Evolutionary conservation across 2,329 filamentous ascomycete species (phyloP).

Genomic region (Tolypocladium nubicola): DNA sequence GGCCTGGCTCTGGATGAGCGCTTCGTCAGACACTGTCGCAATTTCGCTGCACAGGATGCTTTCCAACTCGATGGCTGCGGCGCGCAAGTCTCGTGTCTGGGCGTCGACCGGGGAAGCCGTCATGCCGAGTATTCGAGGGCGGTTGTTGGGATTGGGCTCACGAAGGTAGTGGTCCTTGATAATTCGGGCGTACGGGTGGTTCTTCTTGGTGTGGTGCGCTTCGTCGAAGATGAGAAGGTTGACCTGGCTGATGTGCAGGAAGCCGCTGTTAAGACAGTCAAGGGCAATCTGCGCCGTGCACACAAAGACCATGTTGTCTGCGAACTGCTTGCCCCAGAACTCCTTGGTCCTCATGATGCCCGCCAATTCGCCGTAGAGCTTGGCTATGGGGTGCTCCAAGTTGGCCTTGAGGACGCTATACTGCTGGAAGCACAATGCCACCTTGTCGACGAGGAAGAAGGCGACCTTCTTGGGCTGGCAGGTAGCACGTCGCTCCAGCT

Average conservation of each 20-base stretch:
- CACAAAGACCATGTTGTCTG: slow-evolving; percentile 71
- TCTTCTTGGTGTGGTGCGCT: slow-evolving; percentile 91
- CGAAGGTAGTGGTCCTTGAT: slow-evolving; percentile 75
- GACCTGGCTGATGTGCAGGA: slow-evolving; percentile 70
- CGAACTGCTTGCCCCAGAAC: slow-evolving; percentile 42
- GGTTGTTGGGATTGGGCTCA: slow-evolving; percentile 28
- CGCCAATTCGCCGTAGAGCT: slow-evolving; percentile 62
- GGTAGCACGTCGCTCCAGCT: slow-evolving; percentile 56
- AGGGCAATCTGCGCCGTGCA: slow-evolving; percentile 85
- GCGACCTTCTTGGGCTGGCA: slow-evolving; percentile 55
- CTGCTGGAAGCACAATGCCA: slow-evolving; percentile 86
- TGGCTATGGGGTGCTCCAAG: slow-evolving; percentile 62
- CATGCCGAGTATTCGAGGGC: slow-evolving; percentile 86
- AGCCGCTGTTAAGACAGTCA: slow-evolving; percentile 67
- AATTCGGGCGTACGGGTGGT: slow-evolving; percentile 81
- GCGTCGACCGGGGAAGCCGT: slow-evolving; percentile 91
- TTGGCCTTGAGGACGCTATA: slow-evolving; percentile 72
- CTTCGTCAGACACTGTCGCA: slow-evolving; percentile 51
- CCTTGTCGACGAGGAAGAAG: slow-evolving; percentile 87
- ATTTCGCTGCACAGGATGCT: slow-evolving; percentile 70
- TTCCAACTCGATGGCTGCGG: slow-evolving; percentile 66
- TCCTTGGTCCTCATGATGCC: slow-evolving; percentile 26
- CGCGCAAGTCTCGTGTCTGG: slow-evolving; percentile 54
- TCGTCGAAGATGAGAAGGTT: slow-evolving; percentile 93
- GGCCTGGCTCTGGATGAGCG: slow-evolving; percentile 12